Conservation (phyloP, 129 eudicot genomes). For the Glebionis coronaria region DNA sequence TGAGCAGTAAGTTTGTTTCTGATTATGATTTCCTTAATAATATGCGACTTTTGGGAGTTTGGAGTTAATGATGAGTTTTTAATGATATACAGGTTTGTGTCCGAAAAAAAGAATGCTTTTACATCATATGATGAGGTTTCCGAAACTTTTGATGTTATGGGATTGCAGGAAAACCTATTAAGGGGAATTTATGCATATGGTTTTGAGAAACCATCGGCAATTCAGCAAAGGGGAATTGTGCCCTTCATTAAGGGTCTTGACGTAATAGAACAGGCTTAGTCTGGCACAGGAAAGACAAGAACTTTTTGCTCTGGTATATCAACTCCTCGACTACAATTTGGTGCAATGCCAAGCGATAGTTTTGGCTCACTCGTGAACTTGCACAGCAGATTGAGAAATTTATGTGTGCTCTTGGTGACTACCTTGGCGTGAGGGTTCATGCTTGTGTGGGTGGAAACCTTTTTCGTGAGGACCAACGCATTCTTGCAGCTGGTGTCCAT, state of each 20-base stretch:
- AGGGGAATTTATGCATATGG: constrained; percentile 24
- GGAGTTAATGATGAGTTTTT: no score
- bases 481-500: constrained; percentile 27
- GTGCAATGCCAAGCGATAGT: background rate
- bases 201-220: constrained; percentile 23
- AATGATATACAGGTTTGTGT: no score
- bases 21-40: background rate
- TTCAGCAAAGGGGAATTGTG: constrained; percentile 24
- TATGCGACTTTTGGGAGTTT: no score
- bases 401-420: constrained; percentile 20
- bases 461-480: constrained; percentile 24
- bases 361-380: constrained; percentile 20
- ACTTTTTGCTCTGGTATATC: constrained; percentile 24
- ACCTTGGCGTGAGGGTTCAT: constrained; percentile 22
- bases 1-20: constrained; percentile 33
- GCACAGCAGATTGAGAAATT: constrained; percentile 21
- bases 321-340: constrained; percentile 15
- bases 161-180: background rate
- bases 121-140: no score
- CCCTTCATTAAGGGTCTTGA: constrained; percentile 23
- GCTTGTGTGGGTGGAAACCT: constrained; percentile 21
- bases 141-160: no score
- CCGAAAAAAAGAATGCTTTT: no score
- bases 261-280: constrained; percentile 16
- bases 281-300: constrained; percentile 23